These are phyloP conservation scores for Verbena officinalis DNA, from an alignment of 257 asterid genomes.

Conservation along the genomic window DNA sequence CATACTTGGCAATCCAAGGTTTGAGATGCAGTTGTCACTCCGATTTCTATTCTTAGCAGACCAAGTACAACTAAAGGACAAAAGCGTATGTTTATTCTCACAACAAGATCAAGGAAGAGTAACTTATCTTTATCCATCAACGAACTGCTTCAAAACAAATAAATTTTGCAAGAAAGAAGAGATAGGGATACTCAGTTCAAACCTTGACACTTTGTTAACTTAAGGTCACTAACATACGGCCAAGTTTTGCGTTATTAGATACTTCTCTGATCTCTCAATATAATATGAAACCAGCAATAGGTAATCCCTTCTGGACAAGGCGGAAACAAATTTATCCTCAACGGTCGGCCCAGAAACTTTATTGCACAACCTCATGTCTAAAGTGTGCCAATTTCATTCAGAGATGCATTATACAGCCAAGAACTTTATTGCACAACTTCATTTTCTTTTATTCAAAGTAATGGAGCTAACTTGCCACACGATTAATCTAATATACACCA, in stretches of 20 bases:
- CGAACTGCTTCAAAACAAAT: neutral
- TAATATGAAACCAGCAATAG: neutral
- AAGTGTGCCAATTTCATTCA: neutral
- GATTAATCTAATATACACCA: neutral
- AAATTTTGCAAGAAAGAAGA: no score
- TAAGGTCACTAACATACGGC: neutral
- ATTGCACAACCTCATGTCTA: neutral
- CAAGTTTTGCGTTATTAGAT: neutral
- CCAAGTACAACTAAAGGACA: neutral
- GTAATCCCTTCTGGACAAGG: neutral
- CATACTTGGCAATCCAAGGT: neutral
- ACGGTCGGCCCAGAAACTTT: neutral
- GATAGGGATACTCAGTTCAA: no score
- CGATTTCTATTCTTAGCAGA: neutral
- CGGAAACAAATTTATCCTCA: no score
- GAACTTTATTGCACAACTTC: neutral
- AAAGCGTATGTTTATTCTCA: neutral
- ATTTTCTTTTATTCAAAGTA: constrained; percentile 1
- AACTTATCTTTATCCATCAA: no score
- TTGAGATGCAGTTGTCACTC: neutral
- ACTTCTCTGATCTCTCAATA: neutral
- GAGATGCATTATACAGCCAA: neutral
- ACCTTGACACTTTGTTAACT: neutral
- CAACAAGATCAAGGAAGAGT: neutral
- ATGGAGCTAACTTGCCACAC: neutral